Conservation (phyloP, 2,329 filamentous ascomycete species). For the Ilyonectria destructans region DNA sequence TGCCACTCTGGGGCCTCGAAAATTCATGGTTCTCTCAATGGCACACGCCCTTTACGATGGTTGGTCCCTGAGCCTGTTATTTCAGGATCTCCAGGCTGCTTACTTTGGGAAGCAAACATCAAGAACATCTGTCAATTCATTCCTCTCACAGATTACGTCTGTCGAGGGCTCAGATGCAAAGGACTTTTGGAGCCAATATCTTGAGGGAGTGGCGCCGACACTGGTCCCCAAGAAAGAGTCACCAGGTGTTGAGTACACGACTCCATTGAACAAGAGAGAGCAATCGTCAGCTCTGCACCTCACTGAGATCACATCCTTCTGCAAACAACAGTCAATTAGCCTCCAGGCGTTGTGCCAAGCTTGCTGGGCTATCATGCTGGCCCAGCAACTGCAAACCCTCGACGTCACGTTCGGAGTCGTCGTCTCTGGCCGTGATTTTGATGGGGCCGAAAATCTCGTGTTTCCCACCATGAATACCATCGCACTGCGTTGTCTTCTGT, state of each 20-base stretch:
- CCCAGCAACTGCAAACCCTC: conserved; percentile 73
- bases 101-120: conserved; percentile 66
- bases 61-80: conserved; percentile 84
- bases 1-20: conserved; percentile 51
- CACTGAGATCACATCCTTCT: conserved; percentile 66
- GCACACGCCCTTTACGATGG: conserved; percentile 93
- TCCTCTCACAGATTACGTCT: conserved; percentile 59
- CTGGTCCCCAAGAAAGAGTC: conserved; percentile 44
- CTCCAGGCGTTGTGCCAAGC: conserved; percentile 84
- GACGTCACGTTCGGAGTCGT: conserved; percentile 89
- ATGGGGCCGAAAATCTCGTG: conserved; percentile 76
- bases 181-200: conserved; percentile 80
- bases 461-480: conserved; percentile 97
- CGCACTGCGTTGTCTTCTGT: conserved; percentile 79
- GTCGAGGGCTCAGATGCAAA: conserved; percentile 41
- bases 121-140: conserved; percentile 66
- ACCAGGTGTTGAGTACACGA: background rate
- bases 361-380: conserved; percentile 82
- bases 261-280: conserved; percentile 37
- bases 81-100: conserved; percentile 77
- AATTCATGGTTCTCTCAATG: conserved; percentile 77
- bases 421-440: conserved; percentile 86
- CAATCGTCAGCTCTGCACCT: conserved; percentile 17
- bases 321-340: conserved; percentile 78
- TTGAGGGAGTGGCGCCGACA: conserved; percentile 67